Conservation (phyloP, 306 rosid genomes). For the Alnus rubra region DNA sequence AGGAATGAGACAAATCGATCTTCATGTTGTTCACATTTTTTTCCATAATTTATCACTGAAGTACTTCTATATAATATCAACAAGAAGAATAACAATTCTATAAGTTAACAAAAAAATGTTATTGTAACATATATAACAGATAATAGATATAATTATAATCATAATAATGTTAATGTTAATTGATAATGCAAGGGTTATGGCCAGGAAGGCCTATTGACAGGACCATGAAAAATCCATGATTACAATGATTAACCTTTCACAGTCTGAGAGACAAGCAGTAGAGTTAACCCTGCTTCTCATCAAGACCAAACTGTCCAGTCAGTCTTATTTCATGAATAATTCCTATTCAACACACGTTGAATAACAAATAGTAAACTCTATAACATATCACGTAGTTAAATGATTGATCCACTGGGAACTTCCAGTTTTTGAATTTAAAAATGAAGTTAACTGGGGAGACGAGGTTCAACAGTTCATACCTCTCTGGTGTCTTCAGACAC, state of each 20-base stretch:
- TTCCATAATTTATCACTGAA: background rate
- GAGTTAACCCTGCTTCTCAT: background rate
- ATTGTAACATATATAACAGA: no score
- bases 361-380: background rate
- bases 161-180: background rate
- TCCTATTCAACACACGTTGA: background rate
- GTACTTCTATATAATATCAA: no score
- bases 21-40: background rate
- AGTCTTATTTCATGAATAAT: background rate
- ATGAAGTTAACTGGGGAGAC: slow-evolving; percentile 11
- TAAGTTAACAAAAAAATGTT: no score
- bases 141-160: background rate
- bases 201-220: background rate
- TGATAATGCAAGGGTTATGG: background rate
- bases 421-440: background rate
- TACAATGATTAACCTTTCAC: background rate
- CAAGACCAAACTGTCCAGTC: background rate
- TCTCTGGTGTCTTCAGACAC: slow-evolving; percentile 80
- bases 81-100: no score
- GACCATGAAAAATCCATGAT: background rate
- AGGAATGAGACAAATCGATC: background rate
- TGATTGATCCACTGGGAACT: no score
- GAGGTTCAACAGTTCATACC: slow-evolving; percentile 50
- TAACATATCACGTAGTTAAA: background rate
- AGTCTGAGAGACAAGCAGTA: background rate